A percentile compares a stretch with the other conserved stretches of the same genome.
Evolutionary conservation across 2,329 filamentous ascomycete genomes (phyloP).

Genomic region (Paracorniculantispora psalliotae): DNA sequence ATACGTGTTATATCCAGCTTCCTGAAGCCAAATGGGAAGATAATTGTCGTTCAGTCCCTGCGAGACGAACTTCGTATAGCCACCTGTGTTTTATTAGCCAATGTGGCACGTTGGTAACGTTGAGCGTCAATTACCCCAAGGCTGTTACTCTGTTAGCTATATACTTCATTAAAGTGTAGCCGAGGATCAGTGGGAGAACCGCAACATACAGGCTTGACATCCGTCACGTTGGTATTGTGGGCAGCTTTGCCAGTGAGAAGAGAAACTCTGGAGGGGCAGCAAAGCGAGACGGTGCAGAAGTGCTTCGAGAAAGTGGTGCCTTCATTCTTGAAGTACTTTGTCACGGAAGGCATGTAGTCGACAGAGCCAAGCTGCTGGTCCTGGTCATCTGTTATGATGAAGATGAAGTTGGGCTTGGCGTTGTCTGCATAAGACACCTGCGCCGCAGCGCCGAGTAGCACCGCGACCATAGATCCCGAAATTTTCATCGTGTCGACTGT

Average conservation of each 20-base stretch:
- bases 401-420: conserved; percentile 52
- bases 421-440: not conserved
- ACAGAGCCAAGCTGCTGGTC: conserved; percentile 58
- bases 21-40: conserved; percentile 47
- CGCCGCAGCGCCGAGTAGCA: not conserved
- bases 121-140: not conserved
- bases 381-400: conserved; percentile 63
- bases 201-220: conserved; percentile 24
- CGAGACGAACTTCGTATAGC: conserved; percentile 46
- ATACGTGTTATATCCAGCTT: conserved; percentile 47
- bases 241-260: conserved; percentile 54
- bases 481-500: not conserved
- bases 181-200: conserved; percentile 45
- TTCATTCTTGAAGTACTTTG: conserved; percentile 48
- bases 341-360: conserved; percentile 51
- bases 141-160: conserved; percentile 19
- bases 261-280: conserved; percentile 59
- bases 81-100: conserved; percentile 16
- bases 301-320: conserved; percentile 57
- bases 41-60: conserved; percentile 46
- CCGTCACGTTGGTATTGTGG: conserved; percentile 61
- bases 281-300: conserved; percentile 60
- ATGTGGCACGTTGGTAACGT: not conserved
- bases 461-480: not conserved
- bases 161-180: not conserved